phyloP scores from a whole-genome alignment of 768 basidiomycete genomes.

The Lentinus tigrinus region DNA sequence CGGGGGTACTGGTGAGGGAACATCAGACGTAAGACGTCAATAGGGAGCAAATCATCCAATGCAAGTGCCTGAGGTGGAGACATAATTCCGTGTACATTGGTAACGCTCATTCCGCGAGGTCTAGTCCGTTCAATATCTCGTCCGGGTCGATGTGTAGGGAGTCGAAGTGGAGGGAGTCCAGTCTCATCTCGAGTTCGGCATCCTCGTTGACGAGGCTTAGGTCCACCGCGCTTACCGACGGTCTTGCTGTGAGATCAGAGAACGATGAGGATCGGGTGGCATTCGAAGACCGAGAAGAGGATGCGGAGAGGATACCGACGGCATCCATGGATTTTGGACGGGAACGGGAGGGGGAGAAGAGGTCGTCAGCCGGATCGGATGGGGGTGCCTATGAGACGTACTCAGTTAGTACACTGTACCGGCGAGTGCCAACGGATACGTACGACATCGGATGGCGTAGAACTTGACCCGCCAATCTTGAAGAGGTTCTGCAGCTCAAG shows the following conservation, averaged over 20 bases:
- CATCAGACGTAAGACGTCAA: no score
- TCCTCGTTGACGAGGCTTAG: constrained; percentile 29
- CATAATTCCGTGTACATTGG: neutral
- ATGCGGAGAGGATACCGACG: constrained; percentile 2
- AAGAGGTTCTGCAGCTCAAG: constrained; percentile 35
- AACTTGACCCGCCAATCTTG: constrained; percentile 12
- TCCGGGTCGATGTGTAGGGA: constrained; percentile 65
- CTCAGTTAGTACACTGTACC: no score
- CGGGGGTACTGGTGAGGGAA: no score
- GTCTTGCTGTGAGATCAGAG: constrained; percentile 1
- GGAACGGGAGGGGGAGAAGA: constrained; percentile 9
- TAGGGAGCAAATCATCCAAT: no score
- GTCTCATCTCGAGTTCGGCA: constrained; percentile 58
- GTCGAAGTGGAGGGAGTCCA: constrained; percentile 76
- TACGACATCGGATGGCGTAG: constrained; percentile 10
- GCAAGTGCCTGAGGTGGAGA: neutral
- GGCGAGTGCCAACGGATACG: neutral
- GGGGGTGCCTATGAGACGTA: neutral
- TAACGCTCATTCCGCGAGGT: neutral
- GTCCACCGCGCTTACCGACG: constrained; percentile 6
- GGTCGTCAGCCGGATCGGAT: constrained; percentile 3
- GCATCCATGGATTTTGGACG: constrained; percentile 10
- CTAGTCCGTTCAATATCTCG: constrained; percentile 36
- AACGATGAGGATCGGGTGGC: neutral
- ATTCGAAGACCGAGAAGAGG: constrained; percentile 11